Conservation (phyloP, 2,329 filamentous ascomycete genomes). For the Trichoderma sp. region DNA sequence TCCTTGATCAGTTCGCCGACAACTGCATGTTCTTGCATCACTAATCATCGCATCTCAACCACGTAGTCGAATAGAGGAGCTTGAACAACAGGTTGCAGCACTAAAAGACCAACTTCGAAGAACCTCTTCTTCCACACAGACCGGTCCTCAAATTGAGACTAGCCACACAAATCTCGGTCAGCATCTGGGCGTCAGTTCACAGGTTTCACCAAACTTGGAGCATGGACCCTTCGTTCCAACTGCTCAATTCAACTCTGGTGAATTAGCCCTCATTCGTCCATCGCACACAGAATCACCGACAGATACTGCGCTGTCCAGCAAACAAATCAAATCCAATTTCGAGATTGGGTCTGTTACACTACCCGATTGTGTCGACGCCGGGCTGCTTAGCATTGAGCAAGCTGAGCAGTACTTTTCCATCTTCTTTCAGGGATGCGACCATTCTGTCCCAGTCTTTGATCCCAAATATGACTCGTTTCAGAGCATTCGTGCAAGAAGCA, state of each 20-base stretch:
- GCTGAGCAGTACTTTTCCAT: constrained; percentile 25
- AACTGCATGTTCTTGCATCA: not conserved
- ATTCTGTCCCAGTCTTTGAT: constrained; percentile 30
- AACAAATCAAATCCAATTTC: constrained; percentile 22
- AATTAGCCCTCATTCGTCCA: not conserved
- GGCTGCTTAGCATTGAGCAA: constrained; percentile 25
- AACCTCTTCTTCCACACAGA: not conserved
- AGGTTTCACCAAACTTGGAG: not conserved
- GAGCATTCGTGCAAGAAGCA: constrained; percentile 45
- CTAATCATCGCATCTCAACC: not conserved
- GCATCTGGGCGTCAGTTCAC: not conserved
- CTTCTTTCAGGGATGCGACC: constrained; percentile 30
- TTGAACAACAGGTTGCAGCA: constrained; percentile 19
- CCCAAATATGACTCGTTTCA: constrained; percentile 41
- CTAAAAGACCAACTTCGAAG: constrained; percentile 20
- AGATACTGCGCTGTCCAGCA: not conserved
- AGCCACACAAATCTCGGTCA: not conserved
- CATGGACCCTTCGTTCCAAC: not conserved
- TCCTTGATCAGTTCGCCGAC: not conserved
- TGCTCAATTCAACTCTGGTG: not conserved
- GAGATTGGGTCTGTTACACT: constrained; percentile 12
- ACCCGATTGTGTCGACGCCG: constrained; percentile 25
- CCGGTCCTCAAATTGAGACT: not conserved
- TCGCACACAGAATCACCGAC: not conserved
- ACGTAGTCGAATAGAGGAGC: constrained; percentile 24